phyloP scores from a whole-genome alignment of 2,329 filamentous ascomycete genomes.

The Exophiala mesophila region DNA sequence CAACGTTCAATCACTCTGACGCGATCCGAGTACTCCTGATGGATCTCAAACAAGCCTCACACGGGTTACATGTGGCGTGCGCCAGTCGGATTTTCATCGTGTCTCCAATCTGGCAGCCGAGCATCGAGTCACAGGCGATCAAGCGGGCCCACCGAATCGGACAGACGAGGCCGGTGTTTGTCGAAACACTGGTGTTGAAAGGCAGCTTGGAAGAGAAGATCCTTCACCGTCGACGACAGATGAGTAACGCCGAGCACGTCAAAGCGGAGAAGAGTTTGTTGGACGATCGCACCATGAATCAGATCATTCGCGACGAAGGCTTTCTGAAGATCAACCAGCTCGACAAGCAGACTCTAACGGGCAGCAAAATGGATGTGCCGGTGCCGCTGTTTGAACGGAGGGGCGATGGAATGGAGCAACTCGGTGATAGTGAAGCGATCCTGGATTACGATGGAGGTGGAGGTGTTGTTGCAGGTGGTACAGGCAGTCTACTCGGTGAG shows the following conservation, averaged over 20 bases:
- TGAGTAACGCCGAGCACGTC: slow-evolving; percentile 58
- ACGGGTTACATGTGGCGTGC: slow-evolving; percentile 76
- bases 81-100: slow-evolving; percentile 86
- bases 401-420: slow-evolving; percentile 2
- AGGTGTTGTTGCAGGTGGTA: too few species aligned
- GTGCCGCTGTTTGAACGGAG: slow-evolving; percentile 15
- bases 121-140: slow-evolving; percentile 84
- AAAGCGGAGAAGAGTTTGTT: slow-evolving; percentile 52
- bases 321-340: slow-evolving; percentile 42
- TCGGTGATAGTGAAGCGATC: background rate
- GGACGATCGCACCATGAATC: slow-evolving; percentile 54
- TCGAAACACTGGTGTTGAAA: slow-evolving; percentile 77
- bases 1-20: slow-evolving; percentile 66
- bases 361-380: slow-evolving; percentile 9
- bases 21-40: slow-evolving; percentile 77
- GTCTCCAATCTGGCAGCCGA: slow-evolving; percentile 77
- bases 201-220: slow-evolving; percentile 83
- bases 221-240: slow-evolving; percentile 64
- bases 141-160: slow-evolving; percentile 86
- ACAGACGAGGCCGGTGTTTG: slow-evolving; percentile 70
- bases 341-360: slow-evolving; percentile 18
- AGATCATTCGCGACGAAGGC: slow-evolving; percentile 54
- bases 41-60: slow-evolving; percentile 84
- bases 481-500: too few species aligned
- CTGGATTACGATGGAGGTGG: background rate